Evolutionary conservation across 768 basidiomycete genomes (phyloP), one percentile per base, ranked within the genome.

Genomic region (Suillus decipiens): DNA sequence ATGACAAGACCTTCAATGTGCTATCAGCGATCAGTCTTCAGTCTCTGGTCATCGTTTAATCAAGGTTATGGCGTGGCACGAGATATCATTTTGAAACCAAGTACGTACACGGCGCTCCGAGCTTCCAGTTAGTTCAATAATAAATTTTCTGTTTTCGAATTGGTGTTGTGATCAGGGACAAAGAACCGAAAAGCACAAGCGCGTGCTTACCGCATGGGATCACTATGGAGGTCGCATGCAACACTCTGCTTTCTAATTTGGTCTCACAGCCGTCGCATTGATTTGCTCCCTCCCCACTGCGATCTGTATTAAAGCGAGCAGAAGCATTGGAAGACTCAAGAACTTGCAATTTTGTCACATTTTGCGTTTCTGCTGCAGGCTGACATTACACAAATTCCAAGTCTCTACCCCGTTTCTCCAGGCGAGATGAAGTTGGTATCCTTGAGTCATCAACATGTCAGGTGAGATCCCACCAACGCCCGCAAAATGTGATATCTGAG

Each of bases 141-240:
- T 33, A 11, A 53, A 34, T 11, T 6, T 24, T 17, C 24, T 19
- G 24, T 28, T 17, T 41, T 24, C 11, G 36, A 57, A 39, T 28
- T 10, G 15, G 24, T 11, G 54, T 14, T 37, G 14, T 37, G n/a
- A 56, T 56, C 22, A 6, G 56, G 51, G 19, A n/a, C 24, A 57
- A 28, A n/a, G 56, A 19, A 37, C 37, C 37, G 39, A 57, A 28
- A 9, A 57, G 36, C 24, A 19, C 24, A 11, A 41, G 39, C 37
- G 56, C 15, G 37, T 28, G 55, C 24, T 56, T 56, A 56, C 55
- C 37, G 37, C 55, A 39, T 56, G 55, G 37, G 33, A 14, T 22
- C 24, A 55, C n/a, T 2, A 9, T 55, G 54, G 34, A 56, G 55
- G 22, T 39, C 36, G 22, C 24, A 39, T 17, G 15, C 39, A 57